Percentiles rank a stretch among this genome's conserved stretches.
Evolutionary conservation across 1,284 basidiomycete genomes (phyloP).

Genomic region (Ustilago lituana): DNA sequence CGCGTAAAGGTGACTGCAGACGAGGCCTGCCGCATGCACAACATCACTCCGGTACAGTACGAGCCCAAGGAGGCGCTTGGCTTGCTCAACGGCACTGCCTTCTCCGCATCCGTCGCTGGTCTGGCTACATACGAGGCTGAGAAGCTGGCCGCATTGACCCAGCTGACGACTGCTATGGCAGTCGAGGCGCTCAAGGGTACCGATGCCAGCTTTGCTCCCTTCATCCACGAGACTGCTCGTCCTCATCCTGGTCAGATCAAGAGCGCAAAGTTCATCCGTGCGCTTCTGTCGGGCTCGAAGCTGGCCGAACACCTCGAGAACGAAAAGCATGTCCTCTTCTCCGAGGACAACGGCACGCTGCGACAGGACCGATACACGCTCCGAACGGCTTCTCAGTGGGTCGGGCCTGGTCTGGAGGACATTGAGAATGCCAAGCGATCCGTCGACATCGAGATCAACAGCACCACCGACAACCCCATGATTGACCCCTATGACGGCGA

Average conservation of each 20-base stretch:
- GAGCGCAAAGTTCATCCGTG: constrained; percentile 40
- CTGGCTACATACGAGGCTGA: constrained; percentile 77
- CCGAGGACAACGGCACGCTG: constrained; percentile 77
- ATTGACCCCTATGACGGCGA: constrained; percentile 51
- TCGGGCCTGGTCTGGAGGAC: constrained; percentile 86
- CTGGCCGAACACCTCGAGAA: constrained; percentile 75
- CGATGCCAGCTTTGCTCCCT: constrained; percentile 67
- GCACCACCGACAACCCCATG: constrained; percentile 73
- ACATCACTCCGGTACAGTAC: constrained; percentile 76
- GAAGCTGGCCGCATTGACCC: constrained; percentile 76
- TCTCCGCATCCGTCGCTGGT: constrained; percentile 72
- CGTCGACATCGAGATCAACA: constrained; percentile 82
- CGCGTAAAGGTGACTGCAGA: constrained; percentile 39
- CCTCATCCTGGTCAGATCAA: constrained; percentile 85
- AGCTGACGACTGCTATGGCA: constrained; percentile 84
- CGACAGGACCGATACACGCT: constrained; percentile 83
- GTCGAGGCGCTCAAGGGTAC: constrained; percentile 72
- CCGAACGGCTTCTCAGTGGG: constrained; percentile 70
- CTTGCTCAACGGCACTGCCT: constrained; percentile 80
- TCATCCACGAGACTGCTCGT: constrained; percentile 80
- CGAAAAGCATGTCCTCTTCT: constrained; percentile 73
- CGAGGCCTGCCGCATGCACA: constrained; percentile 69
- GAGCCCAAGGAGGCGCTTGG: constrained; percentile 78
- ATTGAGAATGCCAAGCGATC: constrained; percentile 75
- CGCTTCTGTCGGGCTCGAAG: constrained; percentile 75